Evolutionary conservation across 805 yeast species (phyloP), one percentile per base, ranked within the genome.

Genomic region (Barnettozyma sucrosica): DNA sequence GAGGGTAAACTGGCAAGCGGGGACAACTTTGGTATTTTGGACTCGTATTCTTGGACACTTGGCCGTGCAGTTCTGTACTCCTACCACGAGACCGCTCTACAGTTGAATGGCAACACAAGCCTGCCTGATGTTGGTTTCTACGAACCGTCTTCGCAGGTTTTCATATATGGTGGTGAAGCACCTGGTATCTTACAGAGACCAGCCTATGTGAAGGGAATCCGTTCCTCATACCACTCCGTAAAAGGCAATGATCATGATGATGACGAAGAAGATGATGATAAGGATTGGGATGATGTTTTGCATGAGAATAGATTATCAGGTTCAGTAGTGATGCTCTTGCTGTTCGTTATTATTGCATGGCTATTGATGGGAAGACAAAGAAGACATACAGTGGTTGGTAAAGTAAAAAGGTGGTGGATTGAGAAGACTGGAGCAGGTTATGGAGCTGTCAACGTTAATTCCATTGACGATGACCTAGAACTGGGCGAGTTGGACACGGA

Each of bases 61-160:
- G 83, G 83, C 5, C 62, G 82, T 32, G 89, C 89, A 2, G 61
- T 83, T 9, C 61, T 83, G 20, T 83, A 83, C 57, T 77, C 84
- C 4, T 74, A 72, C 51, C 79, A 70, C 61, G 86, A 77, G 64
- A 71, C 71, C 49, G 56, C 58, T 39, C 42, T 53, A 45, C 40
- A 58, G 26, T 37, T 46, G n/a, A 47, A 46, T 42, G 52, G 33
- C 33, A 24, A 33, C 33, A 14, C 11, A 4, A 40, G 41, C 2
- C 47, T 47, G 39, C 62, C 57, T 10, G 51, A 54, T 7, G 63
- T 70, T 6, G 85, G 86, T 0, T 71, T 65, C 45, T 75, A 68
- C 55, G 68, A 75, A 14, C 72, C 83, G 0, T 68, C 77, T 0
- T 73, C 78, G 0, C 70, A 69, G 18, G 62, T 71, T 5, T 77